Base-by-base conservation (phyloP, 805 yeast genomes). In the Wickerhamiella lipophila region DNA sequence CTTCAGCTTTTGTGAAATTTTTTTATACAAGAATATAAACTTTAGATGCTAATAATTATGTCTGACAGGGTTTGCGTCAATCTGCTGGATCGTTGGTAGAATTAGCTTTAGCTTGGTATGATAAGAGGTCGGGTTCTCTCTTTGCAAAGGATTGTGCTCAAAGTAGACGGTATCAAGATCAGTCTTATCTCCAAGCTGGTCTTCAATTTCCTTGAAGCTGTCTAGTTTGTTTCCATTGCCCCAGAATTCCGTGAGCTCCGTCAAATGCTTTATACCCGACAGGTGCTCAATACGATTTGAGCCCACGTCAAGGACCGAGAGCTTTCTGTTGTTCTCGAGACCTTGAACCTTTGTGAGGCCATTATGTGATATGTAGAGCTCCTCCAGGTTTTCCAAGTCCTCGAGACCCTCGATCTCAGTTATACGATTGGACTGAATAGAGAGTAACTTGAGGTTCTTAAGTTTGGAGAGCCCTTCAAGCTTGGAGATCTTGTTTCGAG, bases 81-180 rank as follows among this genome's bases (percentile, higher is more conserved):
- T 85, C 67, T 92, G 94, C 40, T 74, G 66, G 42, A 92, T 66
- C 8, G 80, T 73, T 0, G 81, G 78, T 52, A 89, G 69, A 51
- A 80, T 74, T 58, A 92, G 69, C 55, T 76, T 76, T 42, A 92
- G 61, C 62, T 92, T 92, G 59, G 92, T 77, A 59, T 96, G 73
- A 63, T 92, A 92, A 46, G 87, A 78, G 1, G 92, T 79, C n/a
- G 78, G 77, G 56, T 82, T 81, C 18, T 74, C 62, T 25, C 66
- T 56, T 58, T 92, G 96, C 16, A 92, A 63, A 2, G 97, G 97
- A 60, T 89, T 89, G 7, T 92, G 89, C 65, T 92, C 98, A 54
- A 92, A 78, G 61, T 92, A 92, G 4, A 92, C 95, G 0, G 95
- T 86, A 46, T 86, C 94, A 47, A 92, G 68, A 5, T 74, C 68